phyloP scores from a whole-genome alignment of 2,329 filamentous ascomycete species.

The Fusarium devonianum region DNA sequence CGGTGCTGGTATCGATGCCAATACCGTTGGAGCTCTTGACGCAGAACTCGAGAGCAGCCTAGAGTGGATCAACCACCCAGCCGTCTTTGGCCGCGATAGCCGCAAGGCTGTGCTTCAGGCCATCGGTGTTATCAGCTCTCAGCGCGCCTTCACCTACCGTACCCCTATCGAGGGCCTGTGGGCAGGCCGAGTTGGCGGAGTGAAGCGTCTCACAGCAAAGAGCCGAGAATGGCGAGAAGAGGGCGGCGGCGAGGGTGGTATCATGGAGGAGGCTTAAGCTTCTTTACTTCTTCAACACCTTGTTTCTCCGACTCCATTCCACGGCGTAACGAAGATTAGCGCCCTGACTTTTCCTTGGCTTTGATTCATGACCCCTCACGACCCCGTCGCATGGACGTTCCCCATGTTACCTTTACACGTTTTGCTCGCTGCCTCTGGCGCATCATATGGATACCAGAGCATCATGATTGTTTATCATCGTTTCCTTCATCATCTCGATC shows the following conservation, averaged over 20 bases:
- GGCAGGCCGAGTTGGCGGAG: constrained; percentile 81
- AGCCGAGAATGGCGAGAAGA: constrained; percentile 93
- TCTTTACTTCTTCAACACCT: constrained; percentile 13
- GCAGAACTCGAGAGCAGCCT: constrained; percentile 87
- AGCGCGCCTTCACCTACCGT: constrained; percentile 91
- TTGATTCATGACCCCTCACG: constrained; percentile 40
- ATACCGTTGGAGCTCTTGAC: constrained; percentile 85
- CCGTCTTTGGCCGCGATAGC: constrained; percentile 91
- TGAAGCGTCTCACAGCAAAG: constrained; percentile 81
- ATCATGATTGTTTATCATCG: constrained; percentile 1
- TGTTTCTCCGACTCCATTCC: constrained; percentile 24
- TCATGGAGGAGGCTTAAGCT: constrained; percentile 64
- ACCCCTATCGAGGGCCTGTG: constrained; percentile 89
- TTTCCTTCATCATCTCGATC: constrained; percentile 4
- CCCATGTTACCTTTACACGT: constrained; percentile 28
- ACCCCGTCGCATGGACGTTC: constrained; percentile 35
- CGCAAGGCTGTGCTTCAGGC: constrained; percentile 95
- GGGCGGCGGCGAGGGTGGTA: constrained; percentile 74
- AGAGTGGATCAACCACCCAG: constrained; percentile 98
- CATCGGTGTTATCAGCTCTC: constrained; percentile 94
- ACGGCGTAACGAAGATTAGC: constrained; percentile 30
- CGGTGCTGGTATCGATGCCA: constrained; percentile 79
- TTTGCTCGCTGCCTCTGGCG: constrained; percentile 20
- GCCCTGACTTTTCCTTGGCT: constrained; percentile 30
- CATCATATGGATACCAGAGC: constrained; percentile 11